Conservation (phyloP, 2,329 filamentous ascomycete genomes). For the Colletotrichum zoysiae region DNA sequence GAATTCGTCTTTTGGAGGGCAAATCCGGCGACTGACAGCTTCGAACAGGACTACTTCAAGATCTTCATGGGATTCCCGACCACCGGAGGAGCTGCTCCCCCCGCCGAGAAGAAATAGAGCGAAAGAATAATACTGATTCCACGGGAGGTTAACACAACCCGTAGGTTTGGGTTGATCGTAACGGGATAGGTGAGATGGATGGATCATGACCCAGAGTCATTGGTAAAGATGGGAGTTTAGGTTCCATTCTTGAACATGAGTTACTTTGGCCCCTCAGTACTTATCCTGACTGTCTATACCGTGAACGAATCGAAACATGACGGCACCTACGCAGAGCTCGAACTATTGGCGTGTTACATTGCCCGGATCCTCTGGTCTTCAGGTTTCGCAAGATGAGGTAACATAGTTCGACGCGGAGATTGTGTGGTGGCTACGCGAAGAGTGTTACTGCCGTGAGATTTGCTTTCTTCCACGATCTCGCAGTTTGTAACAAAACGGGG, state of each 20-base stretch:
- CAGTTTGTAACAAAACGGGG: too few species aligned
- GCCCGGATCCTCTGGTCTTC: neutral
- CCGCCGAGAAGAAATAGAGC: conserved; percentile 62
- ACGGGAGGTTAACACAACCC: neutral
- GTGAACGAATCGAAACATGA: neutral
- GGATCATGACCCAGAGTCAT: neutral
- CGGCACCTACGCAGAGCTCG: neutral
- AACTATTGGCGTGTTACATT: neutral
- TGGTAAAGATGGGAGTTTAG: neutral
- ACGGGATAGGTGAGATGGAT: neutral
- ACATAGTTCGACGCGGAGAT: neutral
- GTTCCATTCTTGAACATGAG: neutral
- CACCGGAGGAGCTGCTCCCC: conserved; percentile 74
- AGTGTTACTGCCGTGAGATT: neutral
- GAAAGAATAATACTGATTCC: too few species aligned
- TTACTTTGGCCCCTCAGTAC: neutral
- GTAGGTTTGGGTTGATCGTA: neutral
- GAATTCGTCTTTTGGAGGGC: conserved; percentile 31
- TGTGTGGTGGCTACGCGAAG: neutral
- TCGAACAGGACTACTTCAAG: conserved; percentile 81
- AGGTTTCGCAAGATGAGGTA: neutral
- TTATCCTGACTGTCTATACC: neutral
- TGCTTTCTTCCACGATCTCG: neutral
- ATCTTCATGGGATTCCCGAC: conserved; percentile 90
- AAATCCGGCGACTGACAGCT: conserved; percentile 41